Conservation (phyloP, 2,329 filamentous ascomycete species). For the Pestalotiopsis sp. region DNA sequence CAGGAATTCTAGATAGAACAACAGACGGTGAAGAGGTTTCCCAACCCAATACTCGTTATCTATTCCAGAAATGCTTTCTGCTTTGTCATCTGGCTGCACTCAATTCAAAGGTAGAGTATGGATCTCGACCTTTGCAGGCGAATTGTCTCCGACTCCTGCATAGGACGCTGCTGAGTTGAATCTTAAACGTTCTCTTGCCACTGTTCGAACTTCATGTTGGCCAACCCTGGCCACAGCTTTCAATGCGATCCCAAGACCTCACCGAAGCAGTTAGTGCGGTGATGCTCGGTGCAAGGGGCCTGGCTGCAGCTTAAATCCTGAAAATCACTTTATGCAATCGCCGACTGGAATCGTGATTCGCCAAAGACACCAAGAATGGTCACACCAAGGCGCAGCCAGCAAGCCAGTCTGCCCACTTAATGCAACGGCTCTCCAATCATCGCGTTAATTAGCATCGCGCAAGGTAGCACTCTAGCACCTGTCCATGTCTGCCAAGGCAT, state of each 20-base stretch:
- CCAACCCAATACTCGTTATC: no score
- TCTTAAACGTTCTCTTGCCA: no score
- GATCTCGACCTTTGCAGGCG: no score
- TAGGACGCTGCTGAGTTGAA: no score
- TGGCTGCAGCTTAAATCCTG: constrained; percentile 19
- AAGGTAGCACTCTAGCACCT: not conserved
- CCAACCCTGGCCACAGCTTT: not conserved
- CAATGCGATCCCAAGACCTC: not conserved
- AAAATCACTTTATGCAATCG: constrained; percentile 25
- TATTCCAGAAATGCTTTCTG: no score
- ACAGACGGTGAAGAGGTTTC: no score
- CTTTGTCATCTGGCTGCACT: no score
- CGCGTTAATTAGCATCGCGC: constrained; percentile 21
- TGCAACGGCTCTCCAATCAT: constrained; percentile 27
- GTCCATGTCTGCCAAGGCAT: not conserved
- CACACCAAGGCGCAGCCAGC: constrained; percentile 18
- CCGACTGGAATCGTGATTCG: constrained; percentile 20
- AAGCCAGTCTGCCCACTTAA: not conserved
- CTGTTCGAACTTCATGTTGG: not conserved
- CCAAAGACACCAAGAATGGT: constrained; percentile 15
- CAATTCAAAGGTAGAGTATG: no score
- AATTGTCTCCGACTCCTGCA: no score
- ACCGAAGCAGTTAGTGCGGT: constrained; percentile 9
- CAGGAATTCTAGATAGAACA: no score
- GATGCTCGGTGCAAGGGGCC: constrained; percentile 19